These are phyloP conservation scores for Pseudopediastrum boryanum DNA, from an alignment of 139 green algal species.

Conservation along the genomic window DNA sequence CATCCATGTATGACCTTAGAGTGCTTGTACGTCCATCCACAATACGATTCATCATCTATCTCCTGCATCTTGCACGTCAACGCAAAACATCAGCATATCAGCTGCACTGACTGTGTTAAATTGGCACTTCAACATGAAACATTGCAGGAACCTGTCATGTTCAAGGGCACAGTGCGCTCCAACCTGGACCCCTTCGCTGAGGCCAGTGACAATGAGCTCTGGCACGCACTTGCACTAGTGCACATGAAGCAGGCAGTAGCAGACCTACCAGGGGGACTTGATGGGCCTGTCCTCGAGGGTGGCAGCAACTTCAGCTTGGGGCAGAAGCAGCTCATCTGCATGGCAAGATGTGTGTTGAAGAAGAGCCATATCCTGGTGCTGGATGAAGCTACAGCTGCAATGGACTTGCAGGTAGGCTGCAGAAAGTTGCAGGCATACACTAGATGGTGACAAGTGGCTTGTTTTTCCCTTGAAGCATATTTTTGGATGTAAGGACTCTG, in stretches of 20 bases:
- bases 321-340: slow-evolving; percentile 96
- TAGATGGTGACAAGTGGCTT: background rate
- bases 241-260: slow-evolving; percentile 51
- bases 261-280: slow-evolving; percentile 71
- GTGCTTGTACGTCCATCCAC: too few relatives aligned
- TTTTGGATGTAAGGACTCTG: too few relatives aligned
- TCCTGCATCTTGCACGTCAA: too few relatives aligned
- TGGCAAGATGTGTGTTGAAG: slow-evolving; percentile 70
- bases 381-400: slow-evolving; percentile 60
- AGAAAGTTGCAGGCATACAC: background rate
- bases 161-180: slow-evolving; percentile 84
- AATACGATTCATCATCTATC: too few relatives aligned
- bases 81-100: too few relatives aligned
- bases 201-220: slow-evolving; percentile 68
- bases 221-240: slow-evolving; percentile 58
- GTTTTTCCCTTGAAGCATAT: background rate
- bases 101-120: too few relatives aligned
- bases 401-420: slow-evolving; percentile 25
- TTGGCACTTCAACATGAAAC: too few relatives aligned
- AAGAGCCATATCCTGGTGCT: slow-evolving; percentile 70
- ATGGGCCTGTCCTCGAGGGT: slow-evolving; percentile 78
- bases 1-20: too few relatives aligned
- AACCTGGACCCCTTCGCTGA: slow-evolving; percentile 93
- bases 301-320: slow-evolving; percentile 88
- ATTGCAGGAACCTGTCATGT: slow-evolving; percentile 96